Conservation (phyloP, 2,329 filamentous ascomycete genomes). For the Microdochium nivale region DNA sequence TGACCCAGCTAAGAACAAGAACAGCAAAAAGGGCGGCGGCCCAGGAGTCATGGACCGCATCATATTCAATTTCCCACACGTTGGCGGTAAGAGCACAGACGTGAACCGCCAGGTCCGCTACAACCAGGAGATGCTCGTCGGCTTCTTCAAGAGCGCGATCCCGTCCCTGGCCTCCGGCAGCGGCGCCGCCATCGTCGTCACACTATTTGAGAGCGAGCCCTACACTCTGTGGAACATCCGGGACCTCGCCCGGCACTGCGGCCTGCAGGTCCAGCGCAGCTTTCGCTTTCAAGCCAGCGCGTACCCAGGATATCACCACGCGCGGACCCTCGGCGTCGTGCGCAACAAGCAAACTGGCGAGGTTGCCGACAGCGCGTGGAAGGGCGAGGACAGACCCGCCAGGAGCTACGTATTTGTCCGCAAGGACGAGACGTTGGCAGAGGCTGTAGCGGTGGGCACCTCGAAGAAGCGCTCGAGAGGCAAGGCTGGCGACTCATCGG, state of each 20-base stretch:
- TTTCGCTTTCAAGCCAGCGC: slow-evolving; percentile 58
- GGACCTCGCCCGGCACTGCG: slow-evolving; percentile 73
- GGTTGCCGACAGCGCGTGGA: slow-evolving; percentile 34
- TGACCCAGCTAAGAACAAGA: not conserved
- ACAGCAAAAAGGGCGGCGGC: not conserved
- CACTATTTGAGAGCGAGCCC: slow-evolving; percentile 86
- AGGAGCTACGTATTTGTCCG: slow-evolving; percentile 55
- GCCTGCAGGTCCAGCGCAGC: slow-evolving; percentile 60
- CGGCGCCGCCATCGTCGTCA: slow-evolving; percentile 64
- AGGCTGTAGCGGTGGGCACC: slow-evolving; percentile 11
- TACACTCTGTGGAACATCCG: slow-evolving; percentile 94
- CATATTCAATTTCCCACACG: slow-evolving; percentile 95
- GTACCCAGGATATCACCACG: slow-evolving; percentile 69
- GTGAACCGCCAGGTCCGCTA: slow-evolving; percentile 89
- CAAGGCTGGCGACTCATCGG: slow-evolving; percentile 16
- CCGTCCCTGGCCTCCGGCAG: slow-evolving; percentile 46
- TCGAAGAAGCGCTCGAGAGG: slow-evolving; percentile 21
- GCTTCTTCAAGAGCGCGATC: slow-evolving; percentile 53
- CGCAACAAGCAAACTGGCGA: slow-evolving; percentile 35
- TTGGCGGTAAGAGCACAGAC: slow-evolving; percentile 84
- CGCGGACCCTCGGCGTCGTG: slow-evolving; percentile 61
- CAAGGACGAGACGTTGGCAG: slow-evolving; percentile 45
- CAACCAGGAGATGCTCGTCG: slow-evolving; percentile 73
- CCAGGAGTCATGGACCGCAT: slow-evolving; percentile 58
- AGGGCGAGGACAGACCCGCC: slow-evolving; percentile 41